Conservation (phyloP, 768 basidiomycete species). For the Tylopilus cervinicoccineus region DNA sequence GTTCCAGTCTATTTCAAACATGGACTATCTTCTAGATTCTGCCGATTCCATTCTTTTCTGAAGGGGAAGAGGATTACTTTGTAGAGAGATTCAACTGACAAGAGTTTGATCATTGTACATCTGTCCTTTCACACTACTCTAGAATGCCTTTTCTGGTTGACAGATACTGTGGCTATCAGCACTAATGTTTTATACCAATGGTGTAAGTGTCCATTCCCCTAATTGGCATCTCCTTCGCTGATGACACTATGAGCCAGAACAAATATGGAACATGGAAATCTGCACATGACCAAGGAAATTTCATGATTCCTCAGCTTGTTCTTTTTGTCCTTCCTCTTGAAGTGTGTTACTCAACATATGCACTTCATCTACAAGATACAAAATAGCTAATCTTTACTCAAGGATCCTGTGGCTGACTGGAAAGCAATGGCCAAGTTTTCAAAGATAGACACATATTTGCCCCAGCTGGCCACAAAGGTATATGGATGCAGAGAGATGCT, state of each 20-base stretch:
- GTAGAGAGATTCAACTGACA: constrained; percentile 56
- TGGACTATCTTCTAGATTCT: constrained; percentile 43
- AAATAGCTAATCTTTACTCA: neutral
- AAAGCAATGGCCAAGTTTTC: constrained; percentile 24
- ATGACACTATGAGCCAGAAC: constrained; percentile 32
- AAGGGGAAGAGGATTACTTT: constrained; percentile 66
- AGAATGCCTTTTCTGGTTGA: neutral
- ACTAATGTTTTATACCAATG: constrained; percentile 59
- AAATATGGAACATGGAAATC: constrained; percentile 35
- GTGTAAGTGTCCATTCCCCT: constrained; percentile 31
- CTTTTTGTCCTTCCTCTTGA: constrained; percentile 38
- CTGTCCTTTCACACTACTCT: neutral
- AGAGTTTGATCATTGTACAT: constrained; percentile 60
- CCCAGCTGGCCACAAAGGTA: constrained; percentile 33
- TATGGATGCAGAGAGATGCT: neutral
- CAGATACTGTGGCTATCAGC: constrained; percentile 36
- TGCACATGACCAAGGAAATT: constrained; percentile 39
- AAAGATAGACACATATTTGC: constrained; percentile 29
- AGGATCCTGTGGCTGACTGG: constrained; percentile 49
- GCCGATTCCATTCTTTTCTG: constrained; percentile 55
- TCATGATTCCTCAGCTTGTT: constrained; percentile 39
- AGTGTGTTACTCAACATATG: constrained; percentile 21
- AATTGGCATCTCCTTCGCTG: neutral
- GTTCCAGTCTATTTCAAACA: neutral
- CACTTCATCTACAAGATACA: neutral